These are phyloP conservation scores for Xerocomellus intermedius DNA, from an alignment of 768 basidiomycete genomes.

Conservation along the genomic window DNA sequence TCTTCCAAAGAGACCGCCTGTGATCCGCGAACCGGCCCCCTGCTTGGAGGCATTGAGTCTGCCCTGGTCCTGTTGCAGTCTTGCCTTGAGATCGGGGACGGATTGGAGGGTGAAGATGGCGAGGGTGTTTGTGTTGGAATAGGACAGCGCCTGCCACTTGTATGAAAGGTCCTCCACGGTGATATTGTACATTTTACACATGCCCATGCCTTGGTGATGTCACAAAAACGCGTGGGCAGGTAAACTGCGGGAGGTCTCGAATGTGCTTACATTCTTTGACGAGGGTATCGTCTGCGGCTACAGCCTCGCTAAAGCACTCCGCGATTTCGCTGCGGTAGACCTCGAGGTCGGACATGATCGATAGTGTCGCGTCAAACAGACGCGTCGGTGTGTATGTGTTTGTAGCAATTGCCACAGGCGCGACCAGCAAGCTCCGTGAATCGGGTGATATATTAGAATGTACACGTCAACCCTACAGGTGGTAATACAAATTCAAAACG, in stretches of 20 bases:
- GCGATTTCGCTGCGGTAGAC: conserved; percentile 21
- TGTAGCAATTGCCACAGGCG: conserved; percentile 11
- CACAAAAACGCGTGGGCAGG: conserved; percentile 12
- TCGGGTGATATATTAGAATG: conserved; percentile 21
- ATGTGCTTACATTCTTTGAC: conserved; percentile 50
- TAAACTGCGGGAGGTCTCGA: neutral
- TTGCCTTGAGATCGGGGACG: conserved; percentile 42
- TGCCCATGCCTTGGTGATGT: conserved; percentile 47
- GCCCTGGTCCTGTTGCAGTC: conserved; percentile 43
- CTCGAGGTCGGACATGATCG: conserved; percentile 23
- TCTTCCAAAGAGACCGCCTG: conserved; percentile 7
- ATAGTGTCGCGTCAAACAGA: too few relatives aligned
- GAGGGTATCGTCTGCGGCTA: conserved; percentile 42
- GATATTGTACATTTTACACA: conserved; percentile 64
- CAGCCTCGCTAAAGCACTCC: conserved; percentile 26
- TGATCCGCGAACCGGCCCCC: conserved; percentile 27
- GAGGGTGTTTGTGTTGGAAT: conserved; percentile 29
- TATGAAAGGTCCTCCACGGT: conserved; percentile 52
- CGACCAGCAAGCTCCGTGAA: conserved; percentile 2
- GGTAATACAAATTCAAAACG: conserved; percentile 30
- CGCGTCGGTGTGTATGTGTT: conserved; percentile 3
- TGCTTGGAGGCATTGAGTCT: conserved; percentile 33
- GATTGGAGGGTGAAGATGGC: conserved; percentile 49
- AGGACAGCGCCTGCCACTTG: conserved; percentile 64
- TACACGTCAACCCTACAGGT: conserved; percentile 24